Evolutionary conservation across 371 early-diverging fungal species (phyloP).

Genomic region (Mortierella sp.): DNA sequence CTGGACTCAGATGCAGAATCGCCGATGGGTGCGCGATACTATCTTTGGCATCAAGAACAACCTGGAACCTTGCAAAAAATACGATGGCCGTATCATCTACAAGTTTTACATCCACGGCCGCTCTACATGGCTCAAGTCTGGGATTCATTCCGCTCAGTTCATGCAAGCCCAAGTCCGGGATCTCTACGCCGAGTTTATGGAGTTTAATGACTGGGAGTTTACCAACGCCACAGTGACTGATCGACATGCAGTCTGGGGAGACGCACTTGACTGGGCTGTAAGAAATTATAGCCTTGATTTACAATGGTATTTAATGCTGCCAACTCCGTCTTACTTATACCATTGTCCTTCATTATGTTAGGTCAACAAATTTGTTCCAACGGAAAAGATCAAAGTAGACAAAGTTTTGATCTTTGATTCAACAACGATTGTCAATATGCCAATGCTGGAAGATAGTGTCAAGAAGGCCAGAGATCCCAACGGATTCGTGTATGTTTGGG

Average conservation of each 20-base stretch:
- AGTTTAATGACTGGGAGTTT: constrained; percentile 62
- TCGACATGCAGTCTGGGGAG: constrained; percentile 58
- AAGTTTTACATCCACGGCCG: constrained; percentile 66
- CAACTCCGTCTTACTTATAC: neutral
- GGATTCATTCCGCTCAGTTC: constrained; percentile 47
- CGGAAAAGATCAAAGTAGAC: constrained; percentile 36
- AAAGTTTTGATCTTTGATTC: constrained; percentile 49
- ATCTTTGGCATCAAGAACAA: constrained; percentile 68
- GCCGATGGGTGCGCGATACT: constrained; percentile 62
- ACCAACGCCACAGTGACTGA: constrained; percentile 48
- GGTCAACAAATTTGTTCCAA: constrained; percentile 47
- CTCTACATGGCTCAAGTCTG: constrained; percentile 29
- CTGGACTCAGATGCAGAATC: constrained; percentile 55
- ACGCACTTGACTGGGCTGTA: constrained; percentile 52
- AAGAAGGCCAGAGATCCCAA: neutral
- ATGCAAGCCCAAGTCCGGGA: constrained; percentile 57
- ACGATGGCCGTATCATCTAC: constrained; percentile 62
- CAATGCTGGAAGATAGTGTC: constrained; percentile 24
- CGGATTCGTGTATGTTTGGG: constrained; percentile 32
- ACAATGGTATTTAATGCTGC: neutral
- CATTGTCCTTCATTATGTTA: neutral
- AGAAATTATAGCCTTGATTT: constrained; percentile 5
- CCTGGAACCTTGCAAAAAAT: constrained; percentile 59
- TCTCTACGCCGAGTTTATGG: constrained; percentile 69
- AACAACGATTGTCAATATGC: constrained; percentile 39